phyloP scores from a whole-genome alignment of 352 stramenopile genomes.

The Thalassiosira sp. region DNA sequence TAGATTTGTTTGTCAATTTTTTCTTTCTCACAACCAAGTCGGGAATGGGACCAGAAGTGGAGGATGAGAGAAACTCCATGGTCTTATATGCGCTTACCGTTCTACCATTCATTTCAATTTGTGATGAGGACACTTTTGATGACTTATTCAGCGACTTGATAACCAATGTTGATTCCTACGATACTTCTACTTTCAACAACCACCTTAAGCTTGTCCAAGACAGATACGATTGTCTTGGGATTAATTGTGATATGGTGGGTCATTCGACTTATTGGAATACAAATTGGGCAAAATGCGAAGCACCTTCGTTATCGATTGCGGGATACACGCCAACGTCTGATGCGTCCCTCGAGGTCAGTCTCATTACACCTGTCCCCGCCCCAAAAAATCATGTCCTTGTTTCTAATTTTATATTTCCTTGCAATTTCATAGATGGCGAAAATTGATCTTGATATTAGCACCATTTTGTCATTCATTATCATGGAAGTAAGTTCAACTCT shows the following conservation, averaged over 20 bases:
- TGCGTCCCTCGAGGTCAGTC: constrained; percentile 44
- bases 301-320: constrained; percentile 34
- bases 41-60: constrained; percentile 14
- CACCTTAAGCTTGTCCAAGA: constrained; percentile 57
- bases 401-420: constrained; percentile 1
- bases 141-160: constrained; percentile 54
- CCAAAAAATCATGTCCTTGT: too few species aligned
- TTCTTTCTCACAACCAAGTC: constrained; percentile 17
- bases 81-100: constrained; percentile 75
- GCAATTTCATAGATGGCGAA: constrained; percentile 33
- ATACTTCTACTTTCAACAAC: constrained; percentile 30
- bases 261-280: too few species aligned
- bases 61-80: constrained; percentile 52
- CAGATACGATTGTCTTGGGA: constrained; percentile 69
- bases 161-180: constrained; percentile 33
- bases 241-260: constrained; percentile 72
- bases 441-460: constrained; percentile 78
- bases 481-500: constrained; percentile 55
- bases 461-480: constrained; percentile 70
- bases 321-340: constrained; percentile 64
- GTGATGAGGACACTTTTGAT: constrained; percentile 61
- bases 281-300: constrained; percentile 53
- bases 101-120: constrained; percentile 68
- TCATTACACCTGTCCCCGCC: background rate
- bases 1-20: too few species aligned